Evolutionary conservation across 495 filamentous ascomycete genomes (phyloP).

Genomic region (Lichenothelia convexa): DNA sequence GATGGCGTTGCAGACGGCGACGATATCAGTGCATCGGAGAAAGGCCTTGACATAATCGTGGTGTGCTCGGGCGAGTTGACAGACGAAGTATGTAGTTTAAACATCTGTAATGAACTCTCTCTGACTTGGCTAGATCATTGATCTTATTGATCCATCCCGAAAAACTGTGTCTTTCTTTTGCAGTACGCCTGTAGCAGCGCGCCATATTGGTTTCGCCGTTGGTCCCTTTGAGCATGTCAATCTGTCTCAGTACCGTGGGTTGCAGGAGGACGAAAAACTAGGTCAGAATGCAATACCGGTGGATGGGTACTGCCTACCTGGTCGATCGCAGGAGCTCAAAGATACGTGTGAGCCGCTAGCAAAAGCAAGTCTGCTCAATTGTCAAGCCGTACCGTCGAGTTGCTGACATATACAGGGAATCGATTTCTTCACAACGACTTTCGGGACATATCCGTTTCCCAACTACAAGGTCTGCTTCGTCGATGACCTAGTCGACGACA

Average conservation of each 20-base stretch:
- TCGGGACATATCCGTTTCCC: constrained; percentile 69
- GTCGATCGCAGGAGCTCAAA: constrained; percentile 54
- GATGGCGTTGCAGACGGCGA: no score
- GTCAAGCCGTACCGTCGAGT: constrained; percentile 2
- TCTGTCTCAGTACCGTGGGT: constrained; percentile 71
- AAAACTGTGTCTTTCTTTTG: constrained; percentile 71
- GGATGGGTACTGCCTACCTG: constrained; percentile 78
- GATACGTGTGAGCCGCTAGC: constrained; percentile 67
- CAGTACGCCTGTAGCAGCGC: constrained; percentile 50
- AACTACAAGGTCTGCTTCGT: constrained; percentile 87
- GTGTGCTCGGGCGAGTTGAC: constrained; percentile 76
- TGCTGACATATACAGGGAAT: constrained; percentile 33
- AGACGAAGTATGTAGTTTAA: constrained; percentile 40
- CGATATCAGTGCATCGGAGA: constrained; percentile 53
- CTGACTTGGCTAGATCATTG: constrained; percentile 32
- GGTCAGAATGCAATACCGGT: constrained; percentile 67
- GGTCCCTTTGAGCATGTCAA: constrained; percentile 91
- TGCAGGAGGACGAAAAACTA: constrained; percentile 77
- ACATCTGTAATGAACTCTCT: not conserved
- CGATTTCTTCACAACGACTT: constrained; percentile 70
- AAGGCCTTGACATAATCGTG: constrained; percentile 67
- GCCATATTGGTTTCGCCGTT: constrained; percentile 79
- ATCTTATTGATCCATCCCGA: constrained; percentile 52
- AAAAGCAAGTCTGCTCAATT: constrained; percentile 19
- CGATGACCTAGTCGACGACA: constrained; percentile 62